Percentiles rank a stretch among this genome's conserved stretches.
Conservation (phyloP, 345 rosid genomes). For the Orychophragmus violaceus region DNA sequence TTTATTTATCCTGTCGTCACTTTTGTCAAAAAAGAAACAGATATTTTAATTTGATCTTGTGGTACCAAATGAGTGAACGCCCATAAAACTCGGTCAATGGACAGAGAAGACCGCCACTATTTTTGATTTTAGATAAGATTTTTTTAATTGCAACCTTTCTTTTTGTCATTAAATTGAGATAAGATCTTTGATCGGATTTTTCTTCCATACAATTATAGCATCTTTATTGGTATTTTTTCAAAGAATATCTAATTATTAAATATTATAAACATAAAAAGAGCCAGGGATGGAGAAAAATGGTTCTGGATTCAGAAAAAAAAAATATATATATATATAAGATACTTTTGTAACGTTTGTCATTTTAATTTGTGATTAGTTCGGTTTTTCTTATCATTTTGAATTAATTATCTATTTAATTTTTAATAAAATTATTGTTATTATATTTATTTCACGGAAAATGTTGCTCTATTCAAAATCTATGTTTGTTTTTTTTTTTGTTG, state of each 20-base stretch:
- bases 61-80: constrained; percentile 14
- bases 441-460: no score
- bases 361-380: no score
- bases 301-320: no score
- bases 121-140: neutral
- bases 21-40: neutral
- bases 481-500: neutral
- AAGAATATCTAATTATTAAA: no score
- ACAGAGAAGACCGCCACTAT: constrained; percentile 19
- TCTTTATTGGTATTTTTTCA: no score
- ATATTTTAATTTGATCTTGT: neutral
- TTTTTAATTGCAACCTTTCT: neutral
- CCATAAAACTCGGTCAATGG: constrained; percentile 26
- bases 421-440: no score
- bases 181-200: neutral
- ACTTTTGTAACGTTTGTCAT: no score
- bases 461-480: neutral
- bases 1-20: neutral
- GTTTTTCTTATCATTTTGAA: no score
- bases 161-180: neutral
- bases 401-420: no score
- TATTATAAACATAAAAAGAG: no score
- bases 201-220: neutral
- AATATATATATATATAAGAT: no score
- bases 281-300: no score